A percentile compares a stretch with the other conserved stretches of the same genome.
These are phyloP conservation scores for Thyridium curvatum DNA, from an alignment of 2,329 filamentous ascomycete genomes.

Conservation along the genomic window DNA sequence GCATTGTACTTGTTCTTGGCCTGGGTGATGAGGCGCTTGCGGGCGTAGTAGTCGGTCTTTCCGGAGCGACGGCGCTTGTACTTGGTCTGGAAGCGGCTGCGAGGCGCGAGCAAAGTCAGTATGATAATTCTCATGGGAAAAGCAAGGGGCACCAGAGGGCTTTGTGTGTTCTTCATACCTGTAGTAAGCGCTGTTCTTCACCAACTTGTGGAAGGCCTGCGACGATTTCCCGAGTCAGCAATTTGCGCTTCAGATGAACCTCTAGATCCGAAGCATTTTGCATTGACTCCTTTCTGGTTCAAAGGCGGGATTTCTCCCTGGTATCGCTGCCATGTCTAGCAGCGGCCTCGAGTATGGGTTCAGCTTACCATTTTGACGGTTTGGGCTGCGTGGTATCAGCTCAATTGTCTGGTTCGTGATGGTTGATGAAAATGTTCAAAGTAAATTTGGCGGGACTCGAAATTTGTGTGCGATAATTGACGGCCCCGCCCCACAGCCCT, in stretches of 20 bases:
- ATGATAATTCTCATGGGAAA: neutral
- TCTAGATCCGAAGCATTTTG: conserved; percentile 95
- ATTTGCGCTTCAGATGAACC: conserved; percentile 92
- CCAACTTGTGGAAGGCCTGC: conserved; percentile 85
- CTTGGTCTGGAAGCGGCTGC: conserved; percentile 98
- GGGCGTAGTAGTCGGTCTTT: conserved; percentile 99
- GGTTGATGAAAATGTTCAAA: conserved; percentile 19
- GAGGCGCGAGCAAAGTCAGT: conserved; percentile 1
- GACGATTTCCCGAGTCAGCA: conserved; percentile 83
- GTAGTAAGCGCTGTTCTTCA: conserved; percentile 99
- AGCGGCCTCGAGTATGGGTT: conserved; percentile 20
- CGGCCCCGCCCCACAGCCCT: conserved; percentile 22
- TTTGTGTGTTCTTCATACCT: conserved; percentile 58
- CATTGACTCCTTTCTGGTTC: conserved; percentile 59
- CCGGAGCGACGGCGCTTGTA: conserved; percentile 94
- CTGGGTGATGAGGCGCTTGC: conserved; percentile 99
- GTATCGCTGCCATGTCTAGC: conserved; percentile 19
- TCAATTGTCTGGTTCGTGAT: conserved; percentile 19
- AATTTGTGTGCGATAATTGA: conserved; percentile 28
- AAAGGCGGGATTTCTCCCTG: conserved; percentile 36
- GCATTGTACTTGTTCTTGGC: conserved; percentile 99
- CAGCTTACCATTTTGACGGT: conserved; percentile 66
- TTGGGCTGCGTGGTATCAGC: conserved; percentile 38
- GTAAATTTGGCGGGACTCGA: conserved; percentile 10
- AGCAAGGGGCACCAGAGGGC: too few species aligned